Conservation (phyloP, 139 green algal species). For the Chara braunii region DNA sequence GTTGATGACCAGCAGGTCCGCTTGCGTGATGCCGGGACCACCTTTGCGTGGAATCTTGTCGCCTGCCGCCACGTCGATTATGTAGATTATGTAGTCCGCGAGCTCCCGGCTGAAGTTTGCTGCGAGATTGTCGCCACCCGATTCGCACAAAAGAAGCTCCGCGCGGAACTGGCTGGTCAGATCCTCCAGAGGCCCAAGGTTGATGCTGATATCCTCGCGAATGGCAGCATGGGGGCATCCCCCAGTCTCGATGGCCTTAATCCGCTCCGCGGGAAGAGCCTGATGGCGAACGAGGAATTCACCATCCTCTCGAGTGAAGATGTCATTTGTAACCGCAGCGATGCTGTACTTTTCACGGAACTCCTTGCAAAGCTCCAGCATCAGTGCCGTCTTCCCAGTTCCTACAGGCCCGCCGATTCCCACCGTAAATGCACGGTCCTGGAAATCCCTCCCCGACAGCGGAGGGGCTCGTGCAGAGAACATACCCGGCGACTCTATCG, state of each 20-base stretch:
- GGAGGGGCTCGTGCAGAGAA: slow-evolving; percentile 12
- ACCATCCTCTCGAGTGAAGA: slow-evolving; percentile 50
- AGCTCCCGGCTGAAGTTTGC: slow-evolving; percentile 50
- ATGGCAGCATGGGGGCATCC: slow-evolving; percentile 51
- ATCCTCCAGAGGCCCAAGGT: slow-evolving; percentile 43
- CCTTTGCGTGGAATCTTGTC: slow-evolving; percentile 54
- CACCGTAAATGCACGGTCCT: slow-evolving; percentile 43
- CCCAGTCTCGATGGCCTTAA: slow-evolving; percentile 48
- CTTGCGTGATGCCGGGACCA: slow-evolving; percentile 49
- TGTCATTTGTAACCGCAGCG: slow-evolving; percentile 50
- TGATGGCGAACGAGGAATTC: slow-evolving; percentile 45
- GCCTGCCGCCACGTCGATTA: slow-evolving; percentile 49
- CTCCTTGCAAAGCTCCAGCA: slow-evolving; percentile 39
- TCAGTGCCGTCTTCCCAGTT: slow-evolving; percentile 46
- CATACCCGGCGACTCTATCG: slow-evolving; percentile 20
- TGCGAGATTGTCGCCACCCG: slow-evolving; percentile 47
- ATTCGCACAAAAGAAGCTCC: slow-evolving; percentile 45
- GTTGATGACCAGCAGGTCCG: slow-evolving; percentile 50
- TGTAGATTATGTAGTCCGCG: slow-evolving; percentile 52
- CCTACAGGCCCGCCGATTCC: slow-evolving; percentile 48
- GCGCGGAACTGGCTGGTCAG: slow-evolving; percentile 33
- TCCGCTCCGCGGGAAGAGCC: slow-evolving; percentile 41
- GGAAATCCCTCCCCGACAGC: slow-evolving; percentile 11
- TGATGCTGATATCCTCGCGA: slow-evolving; percentile 48
- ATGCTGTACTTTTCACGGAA: slow-evolving; percentile 44